phyloP scores from a whole-genome alignment of 495 filamentous ascomycete genomes.

The Trichocladium uniseriatum region DNA sequence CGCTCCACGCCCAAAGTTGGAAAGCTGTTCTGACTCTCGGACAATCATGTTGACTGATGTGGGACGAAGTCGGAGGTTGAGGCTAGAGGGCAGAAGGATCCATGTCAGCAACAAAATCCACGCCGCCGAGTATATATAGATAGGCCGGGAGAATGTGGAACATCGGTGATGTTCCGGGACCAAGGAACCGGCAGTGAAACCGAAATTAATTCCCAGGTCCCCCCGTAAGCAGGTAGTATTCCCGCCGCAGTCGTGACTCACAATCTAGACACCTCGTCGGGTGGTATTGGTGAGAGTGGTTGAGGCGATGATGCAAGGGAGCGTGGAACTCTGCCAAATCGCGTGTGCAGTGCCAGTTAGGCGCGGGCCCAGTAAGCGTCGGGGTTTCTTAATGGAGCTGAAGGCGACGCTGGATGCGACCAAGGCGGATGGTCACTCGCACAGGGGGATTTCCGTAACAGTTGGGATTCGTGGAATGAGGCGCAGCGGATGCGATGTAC shows the following conservation, averaged over 20 bases:
- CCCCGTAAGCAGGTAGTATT: slow-evolving; percentile 13
- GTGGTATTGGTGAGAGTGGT: slow-evolving; percentile 30
- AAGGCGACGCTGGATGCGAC: slow-evolving; percentile 17
- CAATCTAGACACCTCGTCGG: slow-evolving; percentile 25
- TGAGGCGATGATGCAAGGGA: slow-evolving; percentile 30
- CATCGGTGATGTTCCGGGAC: background rate
- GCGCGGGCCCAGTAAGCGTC: background rate
- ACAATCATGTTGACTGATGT: slow-evolving; percentile 35
- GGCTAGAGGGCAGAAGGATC: slow-evolving; percentile 8
- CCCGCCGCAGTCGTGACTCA: slow-evolving; percentile 34
- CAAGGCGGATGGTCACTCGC: slow-evolving; percentile 6
- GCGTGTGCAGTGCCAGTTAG: slow-evolving; percentile 13
- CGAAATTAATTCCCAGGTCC: slow-evolving; percentile 8
- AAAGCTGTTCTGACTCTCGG: slow-evolving; percentile 32
- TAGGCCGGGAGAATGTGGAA: background rate
- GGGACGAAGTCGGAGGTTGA: slow-evolving; percentile 2
- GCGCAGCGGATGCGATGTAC: slow-evolving; percentile 15
- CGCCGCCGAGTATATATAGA: slow-evolving; percentile 5
- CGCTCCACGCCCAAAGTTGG: slow-evolving; percentile 48
- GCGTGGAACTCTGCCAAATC: slow-evolving; percentile 31
- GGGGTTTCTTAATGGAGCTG: slow-evolving; percentile 7
- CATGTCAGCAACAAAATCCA: slow-evolving; percentile 20
- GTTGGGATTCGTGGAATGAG: slow-evolving; percentile 9
- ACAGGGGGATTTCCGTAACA: background rate
- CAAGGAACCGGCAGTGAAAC: slow-evolving; percentile 7